Evolutionary conservation across 306 rosid species (phyloP).

Genomic region (Calophaca sinica): DNA sequence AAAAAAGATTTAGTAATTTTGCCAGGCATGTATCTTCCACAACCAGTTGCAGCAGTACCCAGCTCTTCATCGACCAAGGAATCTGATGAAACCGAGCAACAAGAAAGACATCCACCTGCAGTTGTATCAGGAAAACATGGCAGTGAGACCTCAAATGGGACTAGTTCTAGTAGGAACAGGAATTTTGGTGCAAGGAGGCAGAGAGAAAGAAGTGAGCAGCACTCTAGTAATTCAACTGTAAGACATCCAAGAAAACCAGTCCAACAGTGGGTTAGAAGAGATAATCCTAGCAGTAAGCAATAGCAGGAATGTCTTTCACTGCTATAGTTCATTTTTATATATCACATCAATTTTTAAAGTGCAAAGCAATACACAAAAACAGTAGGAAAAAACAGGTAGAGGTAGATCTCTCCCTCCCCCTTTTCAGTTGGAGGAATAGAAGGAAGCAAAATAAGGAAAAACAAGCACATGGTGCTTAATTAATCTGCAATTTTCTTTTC

Average conservation of each 20-base stretch:
- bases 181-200: slow-evolving; percentile 46
- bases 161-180: slow-evolving; percentile 51
- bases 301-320: slow-evolving; percentile 25
- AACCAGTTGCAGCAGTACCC: slow-evolving; percentile 44
- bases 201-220: slow-evolving; percentile 41
- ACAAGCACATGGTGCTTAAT: slow-evolving; percentile 14
- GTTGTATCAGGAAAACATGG: slow-evolving; percentile 44
- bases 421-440: neutral
- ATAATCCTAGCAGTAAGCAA: slow-evolving; percentile 49
- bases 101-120: slow-evolving; percentile 40
- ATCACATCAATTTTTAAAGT: neutral
- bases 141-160: slow-evolving; percentile 31
- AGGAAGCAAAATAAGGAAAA: slow-evolving; percentile 31
- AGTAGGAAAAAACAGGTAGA: slow-evolving; percentile 29
- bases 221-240: slow-evolving; percentile 36
- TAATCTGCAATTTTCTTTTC: neutral
- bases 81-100: slow-evolving; percentile 47
- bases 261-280: slow-evolving; percentile 71
- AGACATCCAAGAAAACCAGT: slow-evolving; percentile 60
- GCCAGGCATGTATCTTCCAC: slow-evolving; percentile 79
- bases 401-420: neutral
- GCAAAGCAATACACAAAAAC: slow-evolving; percentile 29
- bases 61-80: slow-evolving; percentile 40
- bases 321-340: slow-evolving; percentile 14
- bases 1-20: slow-evolving; percentile 56